Base-by-base conservation (phyloP, 305 asterid species). In the Fraxinus floribunda region DNA sequence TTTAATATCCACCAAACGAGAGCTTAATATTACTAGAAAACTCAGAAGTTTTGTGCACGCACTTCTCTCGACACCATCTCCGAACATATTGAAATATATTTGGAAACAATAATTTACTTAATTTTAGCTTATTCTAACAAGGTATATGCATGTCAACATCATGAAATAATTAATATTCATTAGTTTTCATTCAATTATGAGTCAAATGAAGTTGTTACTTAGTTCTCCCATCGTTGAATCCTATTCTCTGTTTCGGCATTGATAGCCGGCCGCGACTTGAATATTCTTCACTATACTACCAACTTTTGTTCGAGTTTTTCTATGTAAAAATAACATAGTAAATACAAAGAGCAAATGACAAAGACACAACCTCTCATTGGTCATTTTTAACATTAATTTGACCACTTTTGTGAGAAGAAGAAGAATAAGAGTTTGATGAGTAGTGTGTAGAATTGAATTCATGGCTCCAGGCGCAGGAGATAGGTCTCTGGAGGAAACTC, bases 401-500 rank as follows among this genome's bases (percentile, higher is more conserved):
- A 30, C 22, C 39, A 15, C 1, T 66, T 66, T 1, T 22, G 7
- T 29, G 20, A 18, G 71, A 20, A 62, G 13, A 18, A 57, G 55
- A 49, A 15, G 60, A 49, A 49, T 7, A 49, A 49, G 62, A 52
- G 24, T 52, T n/a, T 55, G 64, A 55, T 55, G 64, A 55, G 22
- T 55, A 55, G 64, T 5, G 3, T 55, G 39, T 78, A 9, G 18
- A 1, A 32, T 34, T 22, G 52, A 34, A 76, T 76, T 46, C 36
- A 90, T 90, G 93, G 94, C 90, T 79, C 91, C 79, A 30, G 85
- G 84, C 6, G 71, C 91, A 13, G 87, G 85, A 64, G 92, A 86
- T 1, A 81, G 91, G 30, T 80, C 97, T 22, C 89, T 93, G 30
- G 87, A 93, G 73, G 91, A 89, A 77, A 93, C 97, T 68, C 89